Conservation (phyloP, 257 asterid species). For the Salvia rosmarinus region DNA sequence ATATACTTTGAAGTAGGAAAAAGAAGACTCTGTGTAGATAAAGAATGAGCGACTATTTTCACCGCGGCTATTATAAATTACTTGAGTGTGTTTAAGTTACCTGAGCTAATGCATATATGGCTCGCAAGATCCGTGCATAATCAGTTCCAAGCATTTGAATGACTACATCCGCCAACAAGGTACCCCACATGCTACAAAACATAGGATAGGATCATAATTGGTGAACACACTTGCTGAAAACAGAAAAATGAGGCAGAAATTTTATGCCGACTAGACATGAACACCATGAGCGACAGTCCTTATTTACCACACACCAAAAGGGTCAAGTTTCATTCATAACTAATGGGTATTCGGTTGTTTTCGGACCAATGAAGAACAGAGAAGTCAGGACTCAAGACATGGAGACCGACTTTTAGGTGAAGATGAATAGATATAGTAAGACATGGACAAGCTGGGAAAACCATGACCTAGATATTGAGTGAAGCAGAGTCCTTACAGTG, state of each 20-base stretch:
- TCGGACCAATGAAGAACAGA: not conserved
- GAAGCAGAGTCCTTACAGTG: conserved; percentile 61
- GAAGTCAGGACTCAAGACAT: not conserved
- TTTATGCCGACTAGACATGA: not conserved
- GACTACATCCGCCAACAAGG: conserved; percentile 84
- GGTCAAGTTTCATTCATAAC: too few relatives aligned
- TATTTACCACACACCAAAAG: too few relatives aligned
- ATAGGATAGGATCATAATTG: conserved; percentile 1
- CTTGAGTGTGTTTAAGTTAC: conserved; percentile 45
- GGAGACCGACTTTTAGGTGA: conserved; percentile 8
- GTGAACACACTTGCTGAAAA: conserved; percentile 11
- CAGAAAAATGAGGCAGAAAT: conserved; percentile 14
- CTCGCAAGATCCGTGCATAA: conserved; percentile 86
- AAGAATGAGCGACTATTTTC: not conserved
- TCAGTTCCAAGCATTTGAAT: conserved; percentile 99
- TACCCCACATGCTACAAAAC: conserved; percentile 89
- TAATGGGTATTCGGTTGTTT: not conserved
- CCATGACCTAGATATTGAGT: conserved; percentile 31
- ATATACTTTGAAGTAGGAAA: not conserved
- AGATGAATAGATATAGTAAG: conserved; percentile 15
- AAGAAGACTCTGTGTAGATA: not conserved
- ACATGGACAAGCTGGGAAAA: conserved; percentile 9
- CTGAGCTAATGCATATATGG: conserved; percentile 92
- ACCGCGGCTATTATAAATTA: not conserved
- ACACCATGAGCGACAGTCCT: not conserved